phyloP scores from a whole-genome alignment of 345 rosid species.

The Eucalyptus coolabah region DNA sequence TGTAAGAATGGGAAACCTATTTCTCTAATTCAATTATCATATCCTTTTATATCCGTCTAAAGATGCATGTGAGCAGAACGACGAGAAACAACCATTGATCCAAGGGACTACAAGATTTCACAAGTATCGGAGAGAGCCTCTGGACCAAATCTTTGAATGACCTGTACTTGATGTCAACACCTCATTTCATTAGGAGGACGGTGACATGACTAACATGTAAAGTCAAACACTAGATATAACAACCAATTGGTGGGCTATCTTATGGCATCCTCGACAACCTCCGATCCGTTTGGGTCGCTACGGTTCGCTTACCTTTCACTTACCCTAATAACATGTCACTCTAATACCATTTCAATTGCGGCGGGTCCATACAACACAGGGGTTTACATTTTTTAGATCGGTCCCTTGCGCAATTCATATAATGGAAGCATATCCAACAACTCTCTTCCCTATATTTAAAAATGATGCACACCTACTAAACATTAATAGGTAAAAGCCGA shows the following conservation, averaged over 20 bases:
- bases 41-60: neutral
- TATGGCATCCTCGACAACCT: too few relatives aligned
- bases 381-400: too few relatives aligned
- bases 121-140: neutral
- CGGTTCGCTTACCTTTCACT: rapidly evolving
- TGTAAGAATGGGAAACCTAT: neutral
- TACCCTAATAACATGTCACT: too few relatives aligned
- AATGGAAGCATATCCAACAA: too few relatives aligned
- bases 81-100: neutral
- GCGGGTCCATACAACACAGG: too few relatives aligned
- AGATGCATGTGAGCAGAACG: neutral
- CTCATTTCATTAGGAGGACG: neutral
- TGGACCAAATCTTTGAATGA: neutral
- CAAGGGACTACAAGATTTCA: neutral
- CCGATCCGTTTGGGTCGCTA: too few relatives aligned
- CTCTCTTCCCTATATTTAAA: too few relatives aligned
- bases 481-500: too few relatives aligned
- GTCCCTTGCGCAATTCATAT: too few relatives aligned
- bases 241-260: neutral
- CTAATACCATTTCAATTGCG: too few relatives aligned
- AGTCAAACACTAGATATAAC: neutral
- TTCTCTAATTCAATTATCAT: neutral
- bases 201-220: neutral
- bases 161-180: neutral
- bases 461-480: too few relatives aligned